Evolutionary conservation across 2,329 filamentous ascomycete species (phyloP).

Genomic region (Botrytis deweyae): DNA sequence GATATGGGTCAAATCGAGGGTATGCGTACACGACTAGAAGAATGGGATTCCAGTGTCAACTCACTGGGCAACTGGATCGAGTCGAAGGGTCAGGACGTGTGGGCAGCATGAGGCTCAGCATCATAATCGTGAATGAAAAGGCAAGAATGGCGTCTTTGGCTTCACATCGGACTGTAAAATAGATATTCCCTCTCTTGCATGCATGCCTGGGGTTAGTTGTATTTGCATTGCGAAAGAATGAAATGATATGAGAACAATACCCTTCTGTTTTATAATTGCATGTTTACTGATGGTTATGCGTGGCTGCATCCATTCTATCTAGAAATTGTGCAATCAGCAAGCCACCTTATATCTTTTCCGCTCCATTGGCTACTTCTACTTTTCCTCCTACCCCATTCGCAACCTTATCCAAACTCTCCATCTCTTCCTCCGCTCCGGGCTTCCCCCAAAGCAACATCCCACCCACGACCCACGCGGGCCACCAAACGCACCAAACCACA

Average conservation of each 20-base stretch:
- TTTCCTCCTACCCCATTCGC: neutral
- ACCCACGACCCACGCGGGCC: slow-evolving; percentile 82
- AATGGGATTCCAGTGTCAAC: slow-evolving; percentile 97
- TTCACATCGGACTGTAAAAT: slow-evolving; percentile 36
- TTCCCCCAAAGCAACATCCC: slow-evolving; percentile 53
- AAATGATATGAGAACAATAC: slow-evolving; percentile 20
- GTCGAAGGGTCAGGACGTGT: slow-evolving; percentile 88
- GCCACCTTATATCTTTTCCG: neutral
- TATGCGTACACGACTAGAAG: slow-evolving; percentile 82
- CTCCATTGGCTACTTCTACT: neutral
- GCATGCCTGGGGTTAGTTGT: neutral
- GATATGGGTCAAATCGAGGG: slow-evolving; percentile 93
- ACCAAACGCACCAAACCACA: slow-evolving; percentile 93
- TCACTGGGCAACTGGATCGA: slow-evolving; percentile 97
- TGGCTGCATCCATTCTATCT: neutral
- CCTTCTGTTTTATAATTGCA: neutral
- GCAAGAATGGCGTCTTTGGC: slow-evolving; percentile 32
- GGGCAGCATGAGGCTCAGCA: slow-evolving; percentile 68
- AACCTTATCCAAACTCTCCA: neutral
- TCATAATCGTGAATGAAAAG: slow-evolving; percentile 14
- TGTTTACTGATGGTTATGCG: neutral
- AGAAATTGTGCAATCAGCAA: neutral
- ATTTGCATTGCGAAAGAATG: slow-evolving; percentile 10
- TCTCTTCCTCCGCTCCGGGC: slow-evolving; percentile 24
- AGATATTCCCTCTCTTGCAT: slow-evolving; percentile 28